Evolutionary conservation across 192 early-diverging fungal species (phyloP), one percentile per base, ranked within the genome.

Genomic region (Irineochytrium annulatum): DNA sequence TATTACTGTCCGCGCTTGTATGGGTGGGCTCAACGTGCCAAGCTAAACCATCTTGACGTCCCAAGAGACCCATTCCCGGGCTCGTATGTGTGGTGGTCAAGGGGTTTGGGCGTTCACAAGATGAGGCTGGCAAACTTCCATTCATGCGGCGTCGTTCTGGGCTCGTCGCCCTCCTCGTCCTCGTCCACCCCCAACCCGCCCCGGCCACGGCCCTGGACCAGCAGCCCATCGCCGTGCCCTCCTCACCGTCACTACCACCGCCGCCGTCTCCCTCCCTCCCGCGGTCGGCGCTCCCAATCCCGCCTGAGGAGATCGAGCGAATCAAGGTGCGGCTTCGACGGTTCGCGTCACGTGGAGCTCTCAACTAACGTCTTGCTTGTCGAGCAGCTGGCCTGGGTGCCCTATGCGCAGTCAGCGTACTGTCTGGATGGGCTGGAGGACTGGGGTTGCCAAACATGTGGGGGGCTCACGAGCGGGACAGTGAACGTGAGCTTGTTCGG

Each of bases 321-420:
- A 49, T 49, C 11, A 49, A 49, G 46, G 37, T 41, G n/a, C n/a
- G n/a, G n/a, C n/a, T n/a, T 41, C n/a, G 37, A 41, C n/a, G 37
- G 37, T 8, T 41, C 11, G n/a, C 37, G n/a, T 41, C 37, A 13
- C n/a, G 8, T 8, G 37, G 11, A 8, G n/a, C 37, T n/a, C 8
- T 13, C 8, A 41, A 8, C n/a, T 41, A 41, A 41, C n/a, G n/a
- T n/a, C n/a, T 41, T 41, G 11, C n/a, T n/a, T n/a, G 37, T n/a
- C 11, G 37, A 13, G n/a, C 46, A 49, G 46, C 11, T 24, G 8
- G 46, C 17, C 13, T 49, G 46, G 46, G 46, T 65, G 1, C 63
- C 63, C 13, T 65, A 58, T 43, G 63, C 55, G 19, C 63, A 59
- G 28, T 34, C 43, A 14, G 63, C 63, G 3, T 65, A 57, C 46